Base-by-base conservation (phyloP, 73 alveolate genomes). In the Symbiodinium natans region DNA sequence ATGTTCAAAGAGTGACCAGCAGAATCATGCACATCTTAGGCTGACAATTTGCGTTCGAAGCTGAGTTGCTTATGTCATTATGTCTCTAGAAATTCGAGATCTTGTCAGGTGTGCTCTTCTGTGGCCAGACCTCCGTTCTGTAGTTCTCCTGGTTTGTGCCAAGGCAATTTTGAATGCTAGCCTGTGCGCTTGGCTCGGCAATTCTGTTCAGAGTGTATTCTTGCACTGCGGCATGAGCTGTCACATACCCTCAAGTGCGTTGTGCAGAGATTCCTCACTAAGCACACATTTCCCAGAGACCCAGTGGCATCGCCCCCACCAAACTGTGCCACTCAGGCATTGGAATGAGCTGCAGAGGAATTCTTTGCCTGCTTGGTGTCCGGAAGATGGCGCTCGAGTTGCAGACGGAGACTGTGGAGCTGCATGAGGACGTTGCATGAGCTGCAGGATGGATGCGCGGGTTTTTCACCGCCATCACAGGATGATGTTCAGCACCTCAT, bases 401-500 rank as follows among this genome's bases (percentile, higher is more conserved):
- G 95, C 95, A 38, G 36, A 56, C 43, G 46, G 95, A 88, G 46
- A 74, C 71, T 0, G 86, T 29, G 21, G 95, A 88, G 42, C 34
- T 63, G 68, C 86, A 39, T 41, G 86, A 88, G 95, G 95, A 86
- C 77, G 21, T 5, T 2, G 36, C 56, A 54, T 36, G 87, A 8
- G 43, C 36, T 13, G 85, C 43, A 43, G 23, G 25, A n/a, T 7
- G 7, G 43, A n/a, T n/a, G n/a, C n/a, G 21, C 59, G 59, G 6
- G 13, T 46, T 46, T 46, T 46, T 46, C 59, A 46, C 21, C 59
- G 13, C 6, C 59, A 46, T 13, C 59, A 63, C 86, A 88, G 86
- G 95, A 88, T 38, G 95, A 75, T 86, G 43, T 88, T 40, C 95
- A 88, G 43, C 95, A 88, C 25, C 86, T 88, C 74, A 88, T 88